phyloP scores from a whole-genome alignment of 2,329 filamentous ascomycete genomes.

The Claviceps maximensis region DNA sequence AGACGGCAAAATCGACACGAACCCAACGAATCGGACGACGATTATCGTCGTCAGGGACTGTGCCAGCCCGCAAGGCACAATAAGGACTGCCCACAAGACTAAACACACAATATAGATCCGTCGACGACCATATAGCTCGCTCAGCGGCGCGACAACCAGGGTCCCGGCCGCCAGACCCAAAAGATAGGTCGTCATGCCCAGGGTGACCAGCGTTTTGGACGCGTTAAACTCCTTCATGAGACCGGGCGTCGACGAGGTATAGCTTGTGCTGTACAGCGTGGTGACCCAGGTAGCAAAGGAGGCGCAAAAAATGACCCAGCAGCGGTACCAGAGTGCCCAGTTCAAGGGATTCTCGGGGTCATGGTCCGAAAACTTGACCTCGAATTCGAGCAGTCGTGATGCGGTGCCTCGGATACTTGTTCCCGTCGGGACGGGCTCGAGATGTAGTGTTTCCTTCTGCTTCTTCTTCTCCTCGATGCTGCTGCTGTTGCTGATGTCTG shows the following conservation, averaged over 20 bases:
- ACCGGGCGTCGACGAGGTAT: slow-evolving; percentile 58
- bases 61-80: slow-evolving; percentile 59
- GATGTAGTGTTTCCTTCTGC: slow-evolving; percentile 25
- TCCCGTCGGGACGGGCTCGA: slow-evolving; percentile 33
- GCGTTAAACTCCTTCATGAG: slow-evolving; percentile 55
- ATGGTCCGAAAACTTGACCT: slow-evolving; percentile 56
- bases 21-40: slow-evolving; percentile 61
- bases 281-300: slow-evolving; percentile 34
- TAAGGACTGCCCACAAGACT: slow-evolving; percentile 49
- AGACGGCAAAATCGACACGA: slow-evolving; percentile 11
- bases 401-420: slow-evolving; percentile 23
- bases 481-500: slow-evolving; percentile 16
- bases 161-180: slow-evolving; percentile 60
- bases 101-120: slow-evolving; percentile 59
- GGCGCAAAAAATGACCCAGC: slow-evolving; percentile 30
- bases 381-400: slow-evolving; percentile 45
- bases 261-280: slow-evolving; percentile 68
- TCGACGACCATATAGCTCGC: slow-evolving; percentile 54
- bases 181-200: slow-evolving; percentile 70
- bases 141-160: slow-evolving; percentile 60
- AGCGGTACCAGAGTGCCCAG: slow-evolving; percentile 42
- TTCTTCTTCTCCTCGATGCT: no score
- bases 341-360: slow-evolving; percentile 55
- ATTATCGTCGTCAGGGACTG: slow-evolving; percentile 55
- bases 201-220: slow-evolving; percentile 46